phyloP scores from a whole-genome alignment of 352 stramenopile species.

The Pythium aristosporum region DNA sequence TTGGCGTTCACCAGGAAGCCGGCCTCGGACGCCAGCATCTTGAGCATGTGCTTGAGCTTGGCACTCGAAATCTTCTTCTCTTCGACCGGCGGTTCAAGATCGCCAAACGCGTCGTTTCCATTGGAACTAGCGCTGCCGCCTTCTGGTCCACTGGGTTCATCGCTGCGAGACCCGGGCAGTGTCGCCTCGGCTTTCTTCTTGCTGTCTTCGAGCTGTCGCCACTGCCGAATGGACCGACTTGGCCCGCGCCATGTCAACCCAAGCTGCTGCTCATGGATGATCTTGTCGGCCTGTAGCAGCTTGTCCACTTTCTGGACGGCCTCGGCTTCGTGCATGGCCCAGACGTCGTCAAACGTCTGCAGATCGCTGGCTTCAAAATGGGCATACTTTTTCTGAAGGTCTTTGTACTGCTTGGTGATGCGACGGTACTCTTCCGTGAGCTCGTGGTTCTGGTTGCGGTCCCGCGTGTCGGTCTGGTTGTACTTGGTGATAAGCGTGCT shows the following conservation, averaged over 20 bases:
- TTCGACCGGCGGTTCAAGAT: conserved; percentile 42
- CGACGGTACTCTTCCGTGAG: conserved; percentile 93
- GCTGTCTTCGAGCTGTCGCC: conserved; percentile 37
- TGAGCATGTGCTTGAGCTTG: conserved; percentile 90
- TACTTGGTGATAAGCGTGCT: conserved; percentile 90
- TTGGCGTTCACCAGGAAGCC: conserved; percentile 86
- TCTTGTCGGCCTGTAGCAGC: conserved; percentile 84
- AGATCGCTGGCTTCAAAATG: conserved; percentile 92
- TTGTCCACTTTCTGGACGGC: conserved; percentile 81
- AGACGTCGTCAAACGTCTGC: conserved; percentile 88
- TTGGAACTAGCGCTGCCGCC: conserved; percentile 9
- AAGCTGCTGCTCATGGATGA: conserved; percentile 92
- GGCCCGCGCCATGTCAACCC: conserved; percentile 77
- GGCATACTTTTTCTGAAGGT: conserved; percentile 93
- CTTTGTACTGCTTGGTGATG: conserved; percentile 95
- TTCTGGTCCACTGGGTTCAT: conserved; percentile 9
- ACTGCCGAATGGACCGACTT: conserved; percentile 46
- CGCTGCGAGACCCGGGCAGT: not conserved
- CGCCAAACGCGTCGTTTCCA: conserved; percentile 49
- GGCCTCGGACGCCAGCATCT: conserved; percentile 81
- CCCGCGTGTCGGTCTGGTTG: conserved; percentile 87
- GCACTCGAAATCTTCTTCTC: conserved; percentile 67
- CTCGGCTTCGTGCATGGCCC: conserved; percentile 92
- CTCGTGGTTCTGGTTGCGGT: conserved; percentile 89
- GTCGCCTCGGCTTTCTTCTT: conserved; percentile 28